Percentiles rank a stretch among this genome's conserved stretches.
These are phyloP conservation scores for Erodium maritimum DNA, from an alignment of 345 rosid genomes.

Conservation along the genomic window DNA sequence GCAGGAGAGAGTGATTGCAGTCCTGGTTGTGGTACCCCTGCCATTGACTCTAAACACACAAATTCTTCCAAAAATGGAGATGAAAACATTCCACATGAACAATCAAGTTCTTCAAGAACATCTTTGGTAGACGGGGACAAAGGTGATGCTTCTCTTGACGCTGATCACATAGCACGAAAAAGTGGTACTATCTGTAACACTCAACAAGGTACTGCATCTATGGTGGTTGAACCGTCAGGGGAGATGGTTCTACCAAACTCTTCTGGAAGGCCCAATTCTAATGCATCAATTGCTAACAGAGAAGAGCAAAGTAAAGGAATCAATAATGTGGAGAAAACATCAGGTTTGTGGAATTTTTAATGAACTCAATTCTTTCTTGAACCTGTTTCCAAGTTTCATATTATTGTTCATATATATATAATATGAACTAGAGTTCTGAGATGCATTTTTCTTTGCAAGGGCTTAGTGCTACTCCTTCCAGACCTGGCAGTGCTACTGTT, in stretches of 20 bases:
- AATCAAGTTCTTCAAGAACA: slow-evolving; percentile 40
- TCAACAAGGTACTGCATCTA: slow-evolving; percentile 35
- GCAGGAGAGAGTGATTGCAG: slow-evolving; percentile 50
- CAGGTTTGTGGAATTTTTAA: slow-evolving; percentile 32
- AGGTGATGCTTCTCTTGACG: slow-evolving; percentile 33
- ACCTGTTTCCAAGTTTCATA: background rate
- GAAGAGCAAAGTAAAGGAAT: slow-evolving; percentile 47
- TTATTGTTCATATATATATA: background rate
- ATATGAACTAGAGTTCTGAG: slow-evolving; percentile 12
- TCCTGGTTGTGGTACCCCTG: slow-evolving; percentile 30
- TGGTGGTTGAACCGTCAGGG: slow-evolving; percentile 37
- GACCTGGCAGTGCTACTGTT: slow-evolving; percentile 31
- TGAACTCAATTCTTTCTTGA: slow-evolving; percentile 2
- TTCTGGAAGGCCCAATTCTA: too few species aligned
- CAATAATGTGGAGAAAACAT: slow-evolving; percentile 23
- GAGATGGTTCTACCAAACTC: too few species aligned
- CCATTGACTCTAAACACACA: slow-evolving; percentile 32
- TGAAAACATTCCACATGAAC: slow-evolving; percentile 39
- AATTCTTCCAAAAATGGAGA: slow-evolving; percentile 44
- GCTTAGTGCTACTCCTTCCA: slow-evolving; percentile 35
- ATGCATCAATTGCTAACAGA: slow-evolving; percentile 20
- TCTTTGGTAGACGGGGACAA: slow-evolving; percentile 45
- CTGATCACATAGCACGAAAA: slow-evolving; percentile 21
- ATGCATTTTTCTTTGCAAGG: slow-evolving; percentile 29
- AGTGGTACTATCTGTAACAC: slow-evolving; percentile 14